These are phyloP conservation scores for Filosporella fistucella DNA, from an alignment of 495 filamentous ascomycete species.

Conservation along the genomic window DNA sequence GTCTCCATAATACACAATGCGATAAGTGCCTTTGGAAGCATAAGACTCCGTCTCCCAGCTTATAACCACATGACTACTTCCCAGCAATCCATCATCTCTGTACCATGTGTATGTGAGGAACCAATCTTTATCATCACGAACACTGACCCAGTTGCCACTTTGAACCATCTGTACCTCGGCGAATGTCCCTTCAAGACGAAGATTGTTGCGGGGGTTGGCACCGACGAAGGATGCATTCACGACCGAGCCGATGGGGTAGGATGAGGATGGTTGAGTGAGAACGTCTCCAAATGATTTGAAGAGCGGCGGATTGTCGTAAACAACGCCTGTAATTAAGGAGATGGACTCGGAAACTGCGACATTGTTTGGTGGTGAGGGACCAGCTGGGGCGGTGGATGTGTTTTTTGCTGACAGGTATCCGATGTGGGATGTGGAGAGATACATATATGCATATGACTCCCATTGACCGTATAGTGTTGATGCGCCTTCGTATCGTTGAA, in stretches of 20 bases:
- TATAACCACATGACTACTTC: constrained; percentile 72
- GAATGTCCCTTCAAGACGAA: constrained; percentile 76
- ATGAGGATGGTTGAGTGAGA: constrained; percentile 44
- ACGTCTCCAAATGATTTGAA: constrained; percentile 70
- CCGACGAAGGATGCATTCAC: constrained; percentile 74
- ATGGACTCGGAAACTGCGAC: constrained; percentile 63
- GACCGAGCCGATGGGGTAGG: constrained; percentile 57
- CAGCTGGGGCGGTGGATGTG: constrained; percentile 42
- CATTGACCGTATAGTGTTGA: constrained; percentile 88
- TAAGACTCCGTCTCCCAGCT: constrained; percentile 68
- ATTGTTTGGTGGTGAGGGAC: constrained; percentile 76
- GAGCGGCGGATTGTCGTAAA: constrained; percentile 64
- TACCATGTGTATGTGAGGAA: constrained; percentile 76
- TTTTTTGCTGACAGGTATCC: constrained; percentile 58
- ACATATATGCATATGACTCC: constrained; percentile 81
- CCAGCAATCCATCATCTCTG: constrained; percentile 65
- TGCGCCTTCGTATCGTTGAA: constrained; percentile 94
- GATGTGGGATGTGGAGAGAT: constrained; percentile 67
- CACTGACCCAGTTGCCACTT: constrained; percentile 58
- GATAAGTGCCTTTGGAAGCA: constrained; percentile 62
- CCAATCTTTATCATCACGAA: constrained; percentile 78
- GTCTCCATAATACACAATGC: constrained; percentile 85
- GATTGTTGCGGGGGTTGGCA: constrained; percentile 88
- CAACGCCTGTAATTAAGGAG: constrained; percentile 75
- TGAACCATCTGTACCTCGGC: constrained; percentile 67